Conservation (phyloP, 2,329 filamentous ascomycete species). For the Zalaria obscura region DNA sequence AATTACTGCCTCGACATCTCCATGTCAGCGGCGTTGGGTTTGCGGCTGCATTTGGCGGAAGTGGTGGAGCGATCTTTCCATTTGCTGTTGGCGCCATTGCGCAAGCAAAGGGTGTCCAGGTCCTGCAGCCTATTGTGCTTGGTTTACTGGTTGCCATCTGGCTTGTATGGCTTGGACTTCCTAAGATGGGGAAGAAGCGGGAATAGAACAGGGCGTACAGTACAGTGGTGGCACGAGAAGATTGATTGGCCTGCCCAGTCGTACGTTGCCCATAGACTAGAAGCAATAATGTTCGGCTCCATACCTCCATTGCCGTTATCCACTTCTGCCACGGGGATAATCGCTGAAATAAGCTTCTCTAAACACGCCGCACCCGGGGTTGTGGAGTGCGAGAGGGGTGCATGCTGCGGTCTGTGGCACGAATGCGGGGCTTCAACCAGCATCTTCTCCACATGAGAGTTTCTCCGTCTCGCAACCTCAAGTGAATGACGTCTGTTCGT, state of each 20-base stretch:
- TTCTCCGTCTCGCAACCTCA: neutral
- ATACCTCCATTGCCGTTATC: no score
- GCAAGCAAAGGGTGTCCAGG: conserved; percentile 43
- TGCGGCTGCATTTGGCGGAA: conserved; percentile 61
- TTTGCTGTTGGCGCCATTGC: conserved; percentile 56
- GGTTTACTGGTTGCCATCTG: conserved; percentile 37
- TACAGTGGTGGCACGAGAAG: no score
- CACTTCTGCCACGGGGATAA: no score
- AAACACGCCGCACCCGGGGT: no score
- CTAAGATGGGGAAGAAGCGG: conserved; percentile 29
- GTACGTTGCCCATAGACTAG: no score
- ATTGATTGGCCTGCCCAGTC: no score
- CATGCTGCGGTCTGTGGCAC: no score
- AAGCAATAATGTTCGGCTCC: no score
- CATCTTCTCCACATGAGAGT: neutral
- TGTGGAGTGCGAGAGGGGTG: no score
- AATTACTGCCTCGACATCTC: conserved; percentile 55
- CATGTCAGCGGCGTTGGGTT: conserved; percentile 76
- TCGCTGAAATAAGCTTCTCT: no score
- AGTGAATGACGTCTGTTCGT: conserved; percentile 1
- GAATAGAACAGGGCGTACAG: conserved; percentile 9
- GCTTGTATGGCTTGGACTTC: conserved; percentile 36
- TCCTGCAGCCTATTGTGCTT: conserved; percentile 46
- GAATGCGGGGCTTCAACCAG: neutral
- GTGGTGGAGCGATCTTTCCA: conserved; percentile 53